A percentile compares a stretch with the other conserved stretches of the same genome.
These are phyloP conservation scores for Uncinocarpus reesii DNA, from an alignment of 2,329 filamentous ascomycete genomes.

Conservation along the genomic window DNA sequence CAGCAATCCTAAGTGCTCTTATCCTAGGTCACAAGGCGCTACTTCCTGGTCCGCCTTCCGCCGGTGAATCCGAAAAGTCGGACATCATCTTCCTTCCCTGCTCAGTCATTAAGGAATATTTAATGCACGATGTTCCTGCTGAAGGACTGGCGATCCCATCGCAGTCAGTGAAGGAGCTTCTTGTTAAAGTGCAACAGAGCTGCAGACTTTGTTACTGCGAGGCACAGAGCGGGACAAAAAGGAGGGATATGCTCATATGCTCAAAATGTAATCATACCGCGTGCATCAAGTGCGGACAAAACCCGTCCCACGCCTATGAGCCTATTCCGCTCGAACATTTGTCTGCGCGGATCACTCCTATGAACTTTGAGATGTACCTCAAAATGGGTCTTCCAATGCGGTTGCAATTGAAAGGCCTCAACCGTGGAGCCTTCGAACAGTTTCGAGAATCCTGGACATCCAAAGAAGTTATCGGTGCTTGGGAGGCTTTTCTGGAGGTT, in stretches of 20 bases:
- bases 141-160: slow-evolving; percentile 7
- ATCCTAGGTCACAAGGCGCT: slow-evolving; percentile 33
- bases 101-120: slow-evolving; percentile 12
- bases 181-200: slow-evolving; percentile 25
- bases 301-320: slow-evolving; percentile 43
- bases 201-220: slow-evolving; percentile 50
- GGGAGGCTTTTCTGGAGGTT: slow-evolving; percentile 12
- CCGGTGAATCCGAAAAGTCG: neutral
- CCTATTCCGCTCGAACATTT: slow-evolving; percentile 23
- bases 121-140: slow-evolving; percentile 17
- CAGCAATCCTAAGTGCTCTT: slow-evolving; percentile 51
- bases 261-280: slow-evolving; percentile 45
- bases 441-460: slow-evolving; percentile 10
- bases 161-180: slow-evolving; percentile 18
- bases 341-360: slow-evolving; percentile 30
- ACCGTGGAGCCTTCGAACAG: slow-evolving; percentile 19
- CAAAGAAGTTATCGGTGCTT: slow-evolving; percentile 7
- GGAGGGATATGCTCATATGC: slow-evolving; percentile 40
- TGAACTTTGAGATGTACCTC: slow-evolving; percentile 38
- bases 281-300: slow-evolving; percentile 45
- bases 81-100: neutral
- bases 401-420: slow-evolving; percentile 28
- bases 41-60: slow-evolving; percentile 15
- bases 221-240: slow-evolving; percentile 33
- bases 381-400: slow-evolving; percentile 36